Base-by-base conservation (phyloP, 176 grass and related monocot genomes). In the Saccharum officinarum region DNA sequence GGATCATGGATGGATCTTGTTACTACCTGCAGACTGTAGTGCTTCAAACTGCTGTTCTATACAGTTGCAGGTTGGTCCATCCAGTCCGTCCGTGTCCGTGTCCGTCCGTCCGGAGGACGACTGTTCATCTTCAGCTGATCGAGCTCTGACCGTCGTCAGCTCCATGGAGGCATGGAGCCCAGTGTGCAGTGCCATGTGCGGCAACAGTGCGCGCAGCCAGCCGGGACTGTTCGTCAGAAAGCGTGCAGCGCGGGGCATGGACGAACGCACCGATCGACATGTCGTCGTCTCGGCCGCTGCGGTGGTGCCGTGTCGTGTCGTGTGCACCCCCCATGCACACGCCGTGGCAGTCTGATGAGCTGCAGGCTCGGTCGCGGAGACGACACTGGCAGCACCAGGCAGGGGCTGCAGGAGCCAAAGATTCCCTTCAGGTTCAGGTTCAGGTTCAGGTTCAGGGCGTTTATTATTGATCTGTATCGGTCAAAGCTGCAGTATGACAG, bases 261-360 rank as follows among this genome's bases (percentile, higher is more conserved):
- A 54, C 49, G 47, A 54, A 54, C 47, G 46, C 45, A 15, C 45
- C 2, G 39, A 8, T 40, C 0, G 45, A 49, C 46, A 49, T 47
- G 45, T 14, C 42, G 42, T 20, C 52, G 52, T 28, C 26, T 36
- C 16, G 66, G 13, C 30, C 46, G 66, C 5, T 5, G 28, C 11
- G 6, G 78, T 67, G 86, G 18, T 15, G 46, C 13, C 18, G 28
- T 61, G 65, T 2, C 8, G 72, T 20, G 69, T 60, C 7, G 82
- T 76, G 71, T 33, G 82, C 69, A 22, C 18, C 52, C 5, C 61
- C 70, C 82, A 85, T 86, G 82, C 69, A 57, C 54, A 57, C 54
- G 20, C 54, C 15, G 16, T 54, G 16, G 49, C 49, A 54, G 18
- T 7, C 16, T 20, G 50, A 54, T 54, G 50, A 50, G 17, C 47